A percentile compares a stretch with the other conserved stretches of the same genome.
Conservation (phyloP, 495 filamentous ascomycete species). For the Choiromyces venosus region DNA sequence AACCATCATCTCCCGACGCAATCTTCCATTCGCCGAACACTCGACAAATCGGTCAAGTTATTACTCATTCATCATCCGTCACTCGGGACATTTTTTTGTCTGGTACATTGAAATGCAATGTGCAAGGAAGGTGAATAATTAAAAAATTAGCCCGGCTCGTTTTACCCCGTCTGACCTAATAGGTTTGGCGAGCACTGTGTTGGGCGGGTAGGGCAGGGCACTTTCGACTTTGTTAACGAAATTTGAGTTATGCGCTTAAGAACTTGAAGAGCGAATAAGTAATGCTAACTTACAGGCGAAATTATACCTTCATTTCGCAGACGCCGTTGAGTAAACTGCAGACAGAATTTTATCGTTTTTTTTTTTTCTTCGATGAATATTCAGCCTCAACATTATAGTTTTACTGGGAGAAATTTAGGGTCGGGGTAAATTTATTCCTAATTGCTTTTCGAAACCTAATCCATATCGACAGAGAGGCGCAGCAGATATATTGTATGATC, state of each 20-base stretch:
- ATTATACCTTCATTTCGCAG: neutral
- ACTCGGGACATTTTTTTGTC: neutral
- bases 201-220: neutral
- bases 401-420: neutral
- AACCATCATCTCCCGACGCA: too few species aligned
- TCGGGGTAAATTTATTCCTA: neutral
- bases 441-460: neutral
- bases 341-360: neutral
- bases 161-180: neutral
- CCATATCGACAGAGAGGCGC: neutral
- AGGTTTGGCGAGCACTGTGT: neutral
- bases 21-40: neutral
- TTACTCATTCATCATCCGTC: neutral
- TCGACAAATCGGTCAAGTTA: neutral
- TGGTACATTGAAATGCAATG: neutral
- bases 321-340: neutral
- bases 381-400: neutral
- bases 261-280: neutral
- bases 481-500: neutral
- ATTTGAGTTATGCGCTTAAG: neutral
- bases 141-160: neutral
- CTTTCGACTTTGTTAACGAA: neutral
- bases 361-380: neutral
- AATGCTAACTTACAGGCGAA: neutral
- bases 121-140: neutral